Evolutionary conservation across 148 eudicot species (phyloP), one percentile per base, ranked within the genome.

Genomic region (Suaeda aralocaspica): DNA sequence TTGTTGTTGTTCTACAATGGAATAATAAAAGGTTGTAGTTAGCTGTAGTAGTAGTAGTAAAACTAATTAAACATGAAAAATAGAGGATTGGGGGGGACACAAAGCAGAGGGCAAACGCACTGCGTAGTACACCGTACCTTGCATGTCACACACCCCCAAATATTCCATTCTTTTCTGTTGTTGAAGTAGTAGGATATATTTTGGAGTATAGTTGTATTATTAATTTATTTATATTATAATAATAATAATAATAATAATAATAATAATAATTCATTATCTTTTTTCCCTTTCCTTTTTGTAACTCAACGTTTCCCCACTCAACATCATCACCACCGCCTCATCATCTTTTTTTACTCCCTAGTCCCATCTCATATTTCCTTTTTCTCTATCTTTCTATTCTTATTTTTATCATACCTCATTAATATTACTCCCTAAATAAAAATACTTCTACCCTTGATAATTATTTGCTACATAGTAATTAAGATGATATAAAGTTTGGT

Each of bases 71-170:
- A 5, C 0, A 50, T 3, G 5, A 5, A 41, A 6, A 15, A 6
- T 28, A 25, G 29, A 21, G 26, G 4, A 25, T 8, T 2, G 15
- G 12, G 18, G 26, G 68, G 50, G 29, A 60, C 41, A 56, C 1
- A 30, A 41, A 55, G 39, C 29, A 68, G 30, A 62, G 63, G 53
- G 61, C 62, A 75, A 75, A 64, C 72, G 53, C 53, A 68, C 31
- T 68, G 78, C 73, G 68, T 75, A 75, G 56, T 69, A 42, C 46
- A 9, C 46, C 6, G 46, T 42, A 46, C 50, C 50, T 62, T 76
- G 79, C 76, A 76, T 80, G 82, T 80, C 83, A 80, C 79, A 19
- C 22, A 49, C 29, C 39, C 80, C 83, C 58, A 79, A 68, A 80
- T 76, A 76, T 80, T 80, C 83, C 80, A 55, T 56, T 73, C 60